Evolutionary conservation across 352 stramenopile species (phyloP).

Genomic region (Elongisporangium anandrum): DNA sequence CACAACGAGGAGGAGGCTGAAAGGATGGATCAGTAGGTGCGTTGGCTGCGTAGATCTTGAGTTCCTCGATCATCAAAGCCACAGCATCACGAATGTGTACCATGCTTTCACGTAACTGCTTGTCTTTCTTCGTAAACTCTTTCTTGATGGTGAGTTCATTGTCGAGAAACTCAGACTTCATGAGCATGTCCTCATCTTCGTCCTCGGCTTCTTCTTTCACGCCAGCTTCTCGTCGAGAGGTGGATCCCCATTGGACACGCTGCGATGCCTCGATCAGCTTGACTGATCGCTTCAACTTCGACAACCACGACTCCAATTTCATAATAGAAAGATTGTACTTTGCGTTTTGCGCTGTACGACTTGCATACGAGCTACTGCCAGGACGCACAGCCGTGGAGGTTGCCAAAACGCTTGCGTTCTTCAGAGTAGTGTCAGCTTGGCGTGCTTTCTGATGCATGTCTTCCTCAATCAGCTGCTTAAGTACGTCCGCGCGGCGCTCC

Average conservation of each 20-base stretch:
- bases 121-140: constrained; percentile 70
- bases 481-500: constrained; percentile 44
- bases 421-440: constrained; percentile 7
- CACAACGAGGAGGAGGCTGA: constrained; percentile 43
- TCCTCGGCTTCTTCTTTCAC: constrained; percentile 26
- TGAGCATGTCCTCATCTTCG: constrained; percentile 17
- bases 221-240: constrained; percentile 6
- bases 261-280: constrained; percentile 78
- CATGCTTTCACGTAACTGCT: constrained; percentile 58
- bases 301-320: constrained; percentile 73
- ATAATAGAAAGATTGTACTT: constrained; percentile 77
- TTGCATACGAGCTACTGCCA: constrained; percentile 27
- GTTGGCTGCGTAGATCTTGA: constrained; percentile 59
- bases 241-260: constrained; percentile 57
- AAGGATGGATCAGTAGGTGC: constrained; percentile 40
- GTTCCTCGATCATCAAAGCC: constrained; percentile 58
- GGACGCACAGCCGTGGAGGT: not conserved
- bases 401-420: constrained; percentile 2
- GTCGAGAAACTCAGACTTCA: constrained; percentile 54
- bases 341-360: constrained; percentile 52
- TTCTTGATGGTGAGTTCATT: constrained; percentile 63
- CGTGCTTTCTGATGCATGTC: constrained; percentile 47
- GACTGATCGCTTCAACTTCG: constrained; percentile 62
- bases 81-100: constrained; percentile 51
- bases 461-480: constrained; percentile 62